These are phyloP conservation scores for Aspergillus fumigatus DNA, from an alignment of 2,329 filamentous ascomycete genomes.

Conservation along the genomic window DNA sequence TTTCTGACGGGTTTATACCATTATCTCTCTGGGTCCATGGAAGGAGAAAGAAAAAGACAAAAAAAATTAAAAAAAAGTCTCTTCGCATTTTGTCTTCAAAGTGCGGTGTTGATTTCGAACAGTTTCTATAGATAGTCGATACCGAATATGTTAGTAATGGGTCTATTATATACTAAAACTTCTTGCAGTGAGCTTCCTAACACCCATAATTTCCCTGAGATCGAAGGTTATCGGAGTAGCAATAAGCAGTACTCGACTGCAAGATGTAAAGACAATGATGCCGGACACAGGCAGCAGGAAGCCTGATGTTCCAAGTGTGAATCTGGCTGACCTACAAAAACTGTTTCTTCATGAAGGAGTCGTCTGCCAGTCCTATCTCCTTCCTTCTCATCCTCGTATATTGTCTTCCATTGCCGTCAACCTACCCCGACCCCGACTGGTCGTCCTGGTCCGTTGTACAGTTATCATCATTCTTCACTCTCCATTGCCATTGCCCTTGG, in stretches of 20 bases:
- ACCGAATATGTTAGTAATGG: not conserved
- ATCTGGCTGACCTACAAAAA: not conserved
- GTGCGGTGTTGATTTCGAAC: not conserved
- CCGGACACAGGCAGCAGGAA: not conserved
- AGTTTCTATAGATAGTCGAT: not conserved
- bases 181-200: not conserved
- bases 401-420: not conserved
- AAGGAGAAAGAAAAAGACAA: not conserved
- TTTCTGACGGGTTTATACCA: constrained; percentile 26
- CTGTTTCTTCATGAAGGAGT: not conserved
- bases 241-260: not conserved
- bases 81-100: not conserved
- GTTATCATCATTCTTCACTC: not conserved
- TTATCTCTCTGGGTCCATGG: constrained; percentile 15
- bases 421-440: not conserved
- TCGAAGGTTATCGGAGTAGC: not conserved
- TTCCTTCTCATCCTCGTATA: not conserved
- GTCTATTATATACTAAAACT: not conserved
- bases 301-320: not conserved
- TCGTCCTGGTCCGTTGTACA: not conserved
- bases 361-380: not conserved
- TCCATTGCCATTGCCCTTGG: not conserved
- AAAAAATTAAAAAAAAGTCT: not conserved
- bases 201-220: not conserved
- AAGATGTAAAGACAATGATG: not conserved